A percentile compares a stretch with the other conserved stretches of the same genome.
These are phyloP conservation scores for Microbotryum intermedium DNA, from an alignment of 1,284 basidiomycete genomes.

Conservation along the genomic window DNA sequence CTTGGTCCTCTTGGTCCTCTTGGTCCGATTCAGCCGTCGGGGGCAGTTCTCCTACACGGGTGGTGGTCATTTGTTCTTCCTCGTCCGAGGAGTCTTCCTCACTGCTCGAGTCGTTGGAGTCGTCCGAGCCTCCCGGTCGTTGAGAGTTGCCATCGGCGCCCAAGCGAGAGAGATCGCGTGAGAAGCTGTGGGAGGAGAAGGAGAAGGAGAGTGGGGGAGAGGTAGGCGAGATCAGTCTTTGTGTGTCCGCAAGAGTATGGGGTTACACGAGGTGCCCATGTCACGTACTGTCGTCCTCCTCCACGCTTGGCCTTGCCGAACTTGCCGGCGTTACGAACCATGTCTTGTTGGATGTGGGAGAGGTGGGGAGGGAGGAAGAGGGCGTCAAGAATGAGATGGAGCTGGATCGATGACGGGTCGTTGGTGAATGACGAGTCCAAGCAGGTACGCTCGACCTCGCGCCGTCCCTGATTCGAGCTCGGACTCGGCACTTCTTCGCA, in stretches of 20 bases:
- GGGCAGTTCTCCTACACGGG: neutral
- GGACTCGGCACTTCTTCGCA: too few relatives aligned
- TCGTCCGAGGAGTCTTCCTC: neutral
- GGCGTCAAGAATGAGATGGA: too few relatives aligned
- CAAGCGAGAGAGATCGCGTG: constrained; percentile 1
- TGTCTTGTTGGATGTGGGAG: neutral
- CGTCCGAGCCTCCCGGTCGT: neutral
- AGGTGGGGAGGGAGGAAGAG: too few relatives aligned
- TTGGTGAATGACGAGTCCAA: too few relatives aligned
- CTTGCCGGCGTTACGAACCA: constrained; percentile 7
- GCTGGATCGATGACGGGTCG: too few relatives aligned
- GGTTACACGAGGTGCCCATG: too few relatives aligned
- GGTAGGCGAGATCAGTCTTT: too few relatives aligned
- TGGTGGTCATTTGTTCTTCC: neutral
- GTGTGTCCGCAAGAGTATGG: too few relatives aligned
- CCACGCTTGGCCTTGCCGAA: constrained; percentile 1
- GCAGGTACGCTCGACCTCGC: too few relatives aligned
- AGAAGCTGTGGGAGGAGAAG: neutral
- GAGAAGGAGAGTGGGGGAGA: neutral
- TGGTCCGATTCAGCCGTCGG: neutral
- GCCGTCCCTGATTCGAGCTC: too few relatives aligned
- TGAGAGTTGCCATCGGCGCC: neutral
- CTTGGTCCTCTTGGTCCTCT: neutral
- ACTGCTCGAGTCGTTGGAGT: neutral
- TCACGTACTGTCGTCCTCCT: neutral